phyloP scores from a whole-genome alignment of 2,329 filamentous ascomycete species.

The Chlorencoelia australis region DNA sequence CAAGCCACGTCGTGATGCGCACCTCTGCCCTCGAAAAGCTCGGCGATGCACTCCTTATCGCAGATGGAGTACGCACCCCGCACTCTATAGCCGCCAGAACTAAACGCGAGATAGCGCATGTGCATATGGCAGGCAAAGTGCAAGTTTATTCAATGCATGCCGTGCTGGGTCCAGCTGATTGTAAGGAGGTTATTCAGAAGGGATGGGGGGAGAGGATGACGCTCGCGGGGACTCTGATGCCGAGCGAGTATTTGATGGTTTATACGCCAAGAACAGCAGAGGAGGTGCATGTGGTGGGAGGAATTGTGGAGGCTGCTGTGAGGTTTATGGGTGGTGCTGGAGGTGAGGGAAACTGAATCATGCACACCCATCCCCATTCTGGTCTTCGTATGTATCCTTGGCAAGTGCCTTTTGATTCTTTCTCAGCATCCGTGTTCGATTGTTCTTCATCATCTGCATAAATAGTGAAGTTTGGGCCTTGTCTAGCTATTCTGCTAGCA shows the following conservation, averaged over 20 bases:
- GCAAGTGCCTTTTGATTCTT: no score
- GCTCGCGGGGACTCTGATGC: constrained; percentile 16
- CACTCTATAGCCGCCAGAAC: constrained; percentile 14
- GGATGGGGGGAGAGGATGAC: constrained; percentile 21
- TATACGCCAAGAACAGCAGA: constrained; percentile 18
- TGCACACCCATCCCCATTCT: no score
- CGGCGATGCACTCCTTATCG: constrained; percentile 16
- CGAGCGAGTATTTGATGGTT: constrained; percentile 17
- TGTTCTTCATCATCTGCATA: no score
- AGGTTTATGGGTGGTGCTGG: constrained; percentile 20
- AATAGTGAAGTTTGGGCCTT: no score
- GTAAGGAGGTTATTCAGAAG: constrained; percentile 19
- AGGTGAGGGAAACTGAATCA: no score
- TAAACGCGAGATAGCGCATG: constrained; percentile 17
- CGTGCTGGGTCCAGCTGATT: constrained; percentile 17
- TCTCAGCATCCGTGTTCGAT: no score
- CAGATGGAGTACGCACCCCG: constrained; percentile 11
- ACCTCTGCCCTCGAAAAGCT: constrained; percentile 18
- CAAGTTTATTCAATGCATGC: constrained; percentile 19
- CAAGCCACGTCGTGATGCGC: constrained; percentile 8
- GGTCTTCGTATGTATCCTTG: no score
- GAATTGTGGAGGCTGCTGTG: constrained; percentile 17
- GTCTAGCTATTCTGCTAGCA: no score
- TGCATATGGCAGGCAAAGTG: constrained; percentile 14
- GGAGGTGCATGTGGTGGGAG: constrained; percentile 15